Evolutionary conservation across 495 filamentous ascomycete species (phyloP), one percentile per base, ranked within the genome.

Genomic region (Annulohypoxylon moriforme): DNA sequence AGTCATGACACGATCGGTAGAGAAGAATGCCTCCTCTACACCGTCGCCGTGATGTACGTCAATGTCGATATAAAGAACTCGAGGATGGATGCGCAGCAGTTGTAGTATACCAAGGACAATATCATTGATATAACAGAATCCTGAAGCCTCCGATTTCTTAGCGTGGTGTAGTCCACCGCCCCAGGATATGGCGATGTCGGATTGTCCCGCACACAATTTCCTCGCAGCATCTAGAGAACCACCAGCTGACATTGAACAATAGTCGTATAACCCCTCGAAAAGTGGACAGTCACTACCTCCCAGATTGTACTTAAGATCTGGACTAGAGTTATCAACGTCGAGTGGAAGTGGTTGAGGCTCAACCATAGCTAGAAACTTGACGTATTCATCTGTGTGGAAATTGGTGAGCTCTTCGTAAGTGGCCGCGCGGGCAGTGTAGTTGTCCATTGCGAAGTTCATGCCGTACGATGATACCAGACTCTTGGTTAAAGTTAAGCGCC

Each of bases 71-170:
- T 99, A 99, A 67, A 99, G 91, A 25, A 99, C 94, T 72, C 95
- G 91, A 65, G 93, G 91, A 76, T 96, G 91, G 76, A 94, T 86
- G 18, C 93, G 91, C 16, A 99, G 85, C 6, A 99, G 86, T 76
- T 97, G 93, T 31, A 98, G 89, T 71, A 97, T 95, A 49, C 93
- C 94, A 27, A 99, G 89, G 40, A 98, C 96, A 77, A 99, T 98
- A 80, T 99, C 96, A 78, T 99, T 99, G 75, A 97, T 90, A 81
- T 99, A 99, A 82, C 96, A 99, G 82, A 99, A 99, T 5, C 96
- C 96, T 55, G 89, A 92, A 16, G 96, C 96, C 79, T 97, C 93
- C 76, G 90, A 89, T 75, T 96, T 97, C 77, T 97, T 97, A 25
- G 96, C 96, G 79, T 99, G 96, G 77, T 99, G 96, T n/a, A 99